Base-by-base conservation (phyloP, 106 monocot genomes). In the Dendrobium officinale region DNA sequence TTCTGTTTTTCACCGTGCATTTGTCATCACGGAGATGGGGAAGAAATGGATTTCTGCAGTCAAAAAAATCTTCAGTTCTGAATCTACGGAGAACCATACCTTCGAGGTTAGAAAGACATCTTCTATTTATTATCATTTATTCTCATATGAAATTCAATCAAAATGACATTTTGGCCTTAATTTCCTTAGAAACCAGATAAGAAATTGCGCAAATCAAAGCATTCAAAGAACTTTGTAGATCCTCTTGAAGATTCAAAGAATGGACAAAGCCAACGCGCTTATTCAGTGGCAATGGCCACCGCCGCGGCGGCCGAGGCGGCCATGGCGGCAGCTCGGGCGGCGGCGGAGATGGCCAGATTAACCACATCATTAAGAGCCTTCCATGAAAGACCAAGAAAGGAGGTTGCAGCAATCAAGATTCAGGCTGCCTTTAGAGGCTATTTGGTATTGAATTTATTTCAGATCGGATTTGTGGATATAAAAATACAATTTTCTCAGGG, bases 341-440 rank as follows among this genome's bases (percentile, higher is more conserved):
- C 81, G 20, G 88, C 83, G 61, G 90, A 84, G 80, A 72, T 49
- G 74, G 75, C 3, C 13, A 77, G 19, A 33, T 77, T 42, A 59
- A 26, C 67, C 73, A 81, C 73, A 73, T 82, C 29, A 43, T 26
- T 67, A 19, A 59, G 58, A 59, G 29, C 26, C 19, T 6, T 80
- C 20, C 75, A 83, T 2, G 83, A 75, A 6, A 81, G 77, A 77
- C 89, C 88, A 3, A 82, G 10, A 3, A 91, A 88, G 64, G 89
- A 94, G 74, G 55, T 82, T 55, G 91, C 94, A 1, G 95, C 92
- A 3, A 89, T 86, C 48, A 92, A 82, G 85, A 92, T 95, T 81
- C 95, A 95, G 82, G 84, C 89, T 41, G 90, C 90, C 22, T 91
- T 87, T 77, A 83, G 95, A 43, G 87, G 90, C 45, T 89, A 91